Evolutionary conservation across 2,329 filamentous ascomycete species (phyloP), one percentile per base, ranked within the genome.

Genomic region (Curvularia sp.): DNA sequence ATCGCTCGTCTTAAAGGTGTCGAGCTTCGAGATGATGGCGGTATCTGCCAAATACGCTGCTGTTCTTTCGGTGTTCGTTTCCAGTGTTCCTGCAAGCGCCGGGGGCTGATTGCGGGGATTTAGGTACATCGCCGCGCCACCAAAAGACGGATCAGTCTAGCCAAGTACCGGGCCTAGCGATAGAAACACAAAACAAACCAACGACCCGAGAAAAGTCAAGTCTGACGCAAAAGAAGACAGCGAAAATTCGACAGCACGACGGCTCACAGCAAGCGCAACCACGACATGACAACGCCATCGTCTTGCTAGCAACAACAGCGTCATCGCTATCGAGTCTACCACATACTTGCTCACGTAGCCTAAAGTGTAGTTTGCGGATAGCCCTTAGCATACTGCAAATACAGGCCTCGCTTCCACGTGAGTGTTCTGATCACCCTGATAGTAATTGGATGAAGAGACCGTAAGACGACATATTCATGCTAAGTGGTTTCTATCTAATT

Each of bases 21-120:
- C 67, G 24, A 70, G 63, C 53, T 63, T 69, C 43, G 58, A 69
- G 60, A 65, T 63, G 44, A 69, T 70, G 66, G 63, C 60, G 18
- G 57, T 67, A 31, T 63, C 64, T 26, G 67, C 67, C 44, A 58
- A 44, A 12, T 70, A 70, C 46, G 62, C 65, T 43, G 67, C 66
- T 22, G 56, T 70, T 43, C 55, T 68, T 31, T 66, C 64, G 35
- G 64, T 61, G 9, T 64, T 66, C 49, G 61, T 66, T 43, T 66
- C 63, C 26, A 61, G 64, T 58, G 61, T 60, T 26, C 58, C 51
- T 33, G 28, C 51, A 50, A 50, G 22, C 33, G 8, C 48, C n/a
- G n/a, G n/a, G n/a, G n/a, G n/a, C n/a, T n/a, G n/a, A n/a, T n/a
- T n/a, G n/a, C n/a, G n/a, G n/a, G n/a, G n/a, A n/a, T n/a, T n/a